Base-by-base conservation (phyloP, 2,329 filamentous ascomycete genomes). In the Colletotrichum coccodes region DNA sequence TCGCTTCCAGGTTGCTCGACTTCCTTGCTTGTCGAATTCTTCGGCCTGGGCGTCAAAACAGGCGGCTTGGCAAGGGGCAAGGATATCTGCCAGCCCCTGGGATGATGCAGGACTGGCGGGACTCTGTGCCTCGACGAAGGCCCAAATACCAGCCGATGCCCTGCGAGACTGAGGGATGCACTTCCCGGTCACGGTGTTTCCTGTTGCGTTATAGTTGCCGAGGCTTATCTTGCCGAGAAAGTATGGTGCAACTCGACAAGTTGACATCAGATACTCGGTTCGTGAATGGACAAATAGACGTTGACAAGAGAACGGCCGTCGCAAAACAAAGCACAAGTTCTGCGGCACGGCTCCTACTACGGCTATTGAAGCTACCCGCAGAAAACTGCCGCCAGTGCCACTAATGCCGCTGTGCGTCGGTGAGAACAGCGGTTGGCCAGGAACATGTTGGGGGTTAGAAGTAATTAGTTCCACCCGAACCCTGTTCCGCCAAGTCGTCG, bases 41-140 rank as follows among this genome's bases (percentile, higher is more conserved):
- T 30, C 28, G 32, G 34, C 38, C 30, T 60, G 57, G 47, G 26
- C 49, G 23, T 30, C 23, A 11, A 42, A 47, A 38, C 14, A 54
- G 42, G 32, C 47, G 57, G n/a, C 63, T 66, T 66, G 57, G 63
- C 57, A 49, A 61, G 46, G 47, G 57, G 63, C 63, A 61, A 56
- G 63, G 63, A 49, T 56, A 66, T 66, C 47, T 28, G 30, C 36
- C 44, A 46, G 56, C 57, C 49, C 58, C 58, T 66, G 57, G 34
- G 57, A 49, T 53, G 57, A 62, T 66, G 57, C 63, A 61, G 57
- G 47, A 60, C 53, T 21, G 18, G 36, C 26, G 62, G 62, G 62
- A 64, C 36, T 60, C 32, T 52, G n/a, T n/a, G 46, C 16, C 36
- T 34, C 34, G 46, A 64, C 36, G 34, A 56, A 16, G 38, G 36